A percentile compares a stretch with the other conserved stretches of the same genome.
Evolutionary conservation across 169 alveolate species (phyloP).

Genomic region (Plasmodium chabaudi): DNA sequence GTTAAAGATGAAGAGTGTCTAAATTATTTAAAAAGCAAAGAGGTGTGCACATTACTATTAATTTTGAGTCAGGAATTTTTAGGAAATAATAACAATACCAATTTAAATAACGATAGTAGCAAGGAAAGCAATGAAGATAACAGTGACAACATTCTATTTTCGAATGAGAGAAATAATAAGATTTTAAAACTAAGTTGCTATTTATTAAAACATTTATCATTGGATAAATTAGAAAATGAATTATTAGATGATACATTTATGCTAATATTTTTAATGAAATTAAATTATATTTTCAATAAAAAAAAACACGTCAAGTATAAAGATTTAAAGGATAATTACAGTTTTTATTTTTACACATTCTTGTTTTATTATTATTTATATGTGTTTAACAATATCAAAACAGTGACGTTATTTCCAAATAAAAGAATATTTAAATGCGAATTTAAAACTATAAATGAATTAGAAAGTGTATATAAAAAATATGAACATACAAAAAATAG

Average conservation of each 20-base stretch:
- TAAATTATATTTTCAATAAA: constrained; percentile 38
- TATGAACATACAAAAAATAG: constrained; percentile 24
- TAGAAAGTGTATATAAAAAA: constrained; percentile 12
- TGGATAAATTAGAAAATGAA: constrained; percentile 12
- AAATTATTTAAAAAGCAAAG: constrained; percentile 2
- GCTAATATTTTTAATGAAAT: constrained; percentile 49
- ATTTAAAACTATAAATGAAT: constrained; percentile 28
- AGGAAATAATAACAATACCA: not conserved
- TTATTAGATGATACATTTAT: constrained; percentile 45
- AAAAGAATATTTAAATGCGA: constrained; percentile 7
- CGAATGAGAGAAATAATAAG: constrained; percentile 40
- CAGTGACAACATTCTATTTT: not conserved
- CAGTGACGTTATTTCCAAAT: constrained; percentile 2
- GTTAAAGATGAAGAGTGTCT: constrained; percentile 3
- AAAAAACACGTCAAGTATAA: constrained; percentile 14
- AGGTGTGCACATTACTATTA: constrained; percentile 15
- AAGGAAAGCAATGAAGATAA: not conserved
- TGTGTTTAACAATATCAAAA: constrained; percentile 39
- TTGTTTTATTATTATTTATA: constrained; percentile 51
- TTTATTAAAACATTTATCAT: constrained; percentile 17
- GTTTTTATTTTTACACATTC: constrained; percentile 34
- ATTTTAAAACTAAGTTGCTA: constrained; percentile 60
- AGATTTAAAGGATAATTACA: constrained; percentile 22
- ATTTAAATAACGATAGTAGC: not conserved
- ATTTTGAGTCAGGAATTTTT: constrained; percentile 59